Evolutionary conservation across 2,329 filamentous ascomycete species (phyloP).

Genomic region (Cladosporium sp.): DNA sequence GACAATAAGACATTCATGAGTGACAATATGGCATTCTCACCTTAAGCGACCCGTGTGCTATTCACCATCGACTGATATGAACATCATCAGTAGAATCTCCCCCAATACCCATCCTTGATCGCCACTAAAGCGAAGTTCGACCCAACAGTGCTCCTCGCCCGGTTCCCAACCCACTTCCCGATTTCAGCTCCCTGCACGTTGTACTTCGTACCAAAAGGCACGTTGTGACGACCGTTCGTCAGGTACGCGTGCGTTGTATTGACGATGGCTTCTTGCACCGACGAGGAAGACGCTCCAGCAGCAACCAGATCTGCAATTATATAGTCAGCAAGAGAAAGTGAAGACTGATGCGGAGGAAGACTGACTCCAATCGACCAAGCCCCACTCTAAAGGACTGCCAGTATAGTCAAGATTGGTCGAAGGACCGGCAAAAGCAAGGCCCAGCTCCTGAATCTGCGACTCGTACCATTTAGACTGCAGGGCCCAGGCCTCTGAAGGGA

Average conservation of each 20-base stretch:
- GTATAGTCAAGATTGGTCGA: slow-evolving; percentile 14
- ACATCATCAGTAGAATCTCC: slow-evolving; percentile 8
- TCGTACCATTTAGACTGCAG: slow-evolving; percentile 23
- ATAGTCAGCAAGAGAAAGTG: background rate
- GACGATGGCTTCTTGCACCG: slow-evolving; percentile 19
- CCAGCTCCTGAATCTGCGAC: slow-evolving; percentile 17
- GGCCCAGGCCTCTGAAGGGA: slow-evolving; percentile 31
- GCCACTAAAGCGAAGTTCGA: slow-evolving; percentile 23
- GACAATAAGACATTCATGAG: too few relatives aligned
- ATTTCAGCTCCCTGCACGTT: slow-evolving; percentile 17
- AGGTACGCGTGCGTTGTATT: slow-evolving; percentile 23
- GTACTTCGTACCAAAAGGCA: slow-evolving; percentile 29
- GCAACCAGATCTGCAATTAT: slow-evolving; percentile 20
- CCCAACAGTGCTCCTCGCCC: slow-evolving; percentile 23
- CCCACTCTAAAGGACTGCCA: slow-evolving; percentile 21
- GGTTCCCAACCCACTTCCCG: slow-evolving; percentile 23
- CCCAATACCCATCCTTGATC: slow-evolving; percentile 21
- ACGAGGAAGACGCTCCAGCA: slow-evolving; percentile 17
- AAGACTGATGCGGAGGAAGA: background rate
- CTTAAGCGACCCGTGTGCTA: too few relatives aligned
- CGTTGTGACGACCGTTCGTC: slow-evolving; percentile 21
- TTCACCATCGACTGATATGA: too few relatives aligned
- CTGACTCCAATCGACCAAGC: slow-evolving; percentile 24
- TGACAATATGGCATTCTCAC: too few relatives aligned
- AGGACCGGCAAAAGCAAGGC: slow-evolving; percentile 23